Evolutionary conservation across 1,284 basidiomycete species (phyloP).

Genomic region (Tilletia caries): DNA sequence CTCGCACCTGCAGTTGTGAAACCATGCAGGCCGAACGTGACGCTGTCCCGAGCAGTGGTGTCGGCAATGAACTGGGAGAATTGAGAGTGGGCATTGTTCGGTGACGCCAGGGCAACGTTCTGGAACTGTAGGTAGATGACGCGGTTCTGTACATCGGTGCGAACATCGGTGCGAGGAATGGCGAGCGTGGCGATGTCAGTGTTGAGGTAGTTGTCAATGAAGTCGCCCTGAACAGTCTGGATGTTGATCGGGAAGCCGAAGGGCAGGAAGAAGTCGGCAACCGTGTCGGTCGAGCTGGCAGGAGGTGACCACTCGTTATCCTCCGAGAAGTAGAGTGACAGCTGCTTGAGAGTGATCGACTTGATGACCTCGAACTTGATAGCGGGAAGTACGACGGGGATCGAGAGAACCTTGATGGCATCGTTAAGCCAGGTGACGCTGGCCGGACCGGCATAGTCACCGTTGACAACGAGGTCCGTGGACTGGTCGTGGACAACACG

Average conservation of each 20-base stretch:
- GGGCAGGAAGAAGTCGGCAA: conserved; percentile 66
- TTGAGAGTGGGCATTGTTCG: conserved; percentile 58
- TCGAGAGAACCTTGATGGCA: conserved; percentile 67
- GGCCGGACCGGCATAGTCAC: conserved; percentile 65
- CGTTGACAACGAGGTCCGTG: conserved; percentile 65
- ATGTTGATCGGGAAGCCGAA: conserved; percentile 72
- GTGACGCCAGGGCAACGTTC: conserved; percentile 65
- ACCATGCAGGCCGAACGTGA: conserved; percentile 64
- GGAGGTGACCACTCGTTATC: conserved; percentile 60
- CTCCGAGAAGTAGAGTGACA: conserved; percentile 65
- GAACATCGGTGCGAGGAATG: conserved; percentile 64
- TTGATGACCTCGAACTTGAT: conserved; percentile 68
- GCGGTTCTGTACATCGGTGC: conserved; percentile 65
- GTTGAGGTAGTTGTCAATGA: conserved; percentile 63
- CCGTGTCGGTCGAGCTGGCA: conserved; percentile 64
- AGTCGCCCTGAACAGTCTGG: conserved; percentile 63
- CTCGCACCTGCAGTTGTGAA: conserved; percentile 62
- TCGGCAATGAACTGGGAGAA: conserved; percentile 70
- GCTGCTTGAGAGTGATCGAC: conserved; percentile 65
- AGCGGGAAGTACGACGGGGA: conserved; percentile 67
- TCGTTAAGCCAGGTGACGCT: conserved; percentile 71
- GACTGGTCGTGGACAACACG: conserved; percentile 69
- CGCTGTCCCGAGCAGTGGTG: conserved; percentile 61
- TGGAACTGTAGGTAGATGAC: conserved; percentile 66
- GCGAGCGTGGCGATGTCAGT: conserved; percentile 64